Evolutionary conservation across 1,284 basidiomycete species (phyloP), one percentile per base, ranked within the genome.

Genomic region (Microbotryomycetes sp.): DNA sequence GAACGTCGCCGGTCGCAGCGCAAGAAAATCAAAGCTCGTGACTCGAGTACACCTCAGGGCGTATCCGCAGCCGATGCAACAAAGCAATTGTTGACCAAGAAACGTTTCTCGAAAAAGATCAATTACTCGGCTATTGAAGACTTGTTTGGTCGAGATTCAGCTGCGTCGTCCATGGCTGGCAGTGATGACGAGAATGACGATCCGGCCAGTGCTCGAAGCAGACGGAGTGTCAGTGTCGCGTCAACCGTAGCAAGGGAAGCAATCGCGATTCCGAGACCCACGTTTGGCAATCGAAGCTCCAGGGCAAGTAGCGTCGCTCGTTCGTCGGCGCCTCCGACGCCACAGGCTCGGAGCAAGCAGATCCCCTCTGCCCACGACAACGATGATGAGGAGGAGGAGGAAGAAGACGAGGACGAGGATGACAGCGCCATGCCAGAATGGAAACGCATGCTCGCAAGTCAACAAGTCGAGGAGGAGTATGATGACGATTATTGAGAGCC

Each of bases 101-200:
- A 84, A 74, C 76, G 76, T 58, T 89, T 90, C 75, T 89, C 87
- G 76, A 88, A 88, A 71, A 83, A 89, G 56, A 92, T 92, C 75
- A 92, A 92, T 73, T 92, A 92, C 73, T 85, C 88, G 68, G 89
- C 88, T 0, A 81, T 92, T 56, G 86, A 87, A 68, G 82, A 83
- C 61, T 80, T 91, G 6, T 89, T 91, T 74, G 78, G 78, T 65
- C 74, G 77, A 31, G 76, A 73, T 3, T 70, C 75, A 28, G 66
- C 76, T 70, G 76, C 78, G 49, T 77, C 76, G 22, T 74, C 79
- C 52, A 82, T 83, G 25, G 81, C 83, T 54, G 82, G 56, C 26
- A 25, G 50, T 25, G 63, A 52, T 31, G 63, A 62, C 19, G 63
- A 62, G 25, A 60, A 50, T 3, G 60, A 62, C 4, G 55, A 49